Evolutionary conservation across 306 rosid genomes (phyloP), one percentile per base, ranked within the genome.

Genomic region (barrel medic (Medicago truncatula)): DNA sequence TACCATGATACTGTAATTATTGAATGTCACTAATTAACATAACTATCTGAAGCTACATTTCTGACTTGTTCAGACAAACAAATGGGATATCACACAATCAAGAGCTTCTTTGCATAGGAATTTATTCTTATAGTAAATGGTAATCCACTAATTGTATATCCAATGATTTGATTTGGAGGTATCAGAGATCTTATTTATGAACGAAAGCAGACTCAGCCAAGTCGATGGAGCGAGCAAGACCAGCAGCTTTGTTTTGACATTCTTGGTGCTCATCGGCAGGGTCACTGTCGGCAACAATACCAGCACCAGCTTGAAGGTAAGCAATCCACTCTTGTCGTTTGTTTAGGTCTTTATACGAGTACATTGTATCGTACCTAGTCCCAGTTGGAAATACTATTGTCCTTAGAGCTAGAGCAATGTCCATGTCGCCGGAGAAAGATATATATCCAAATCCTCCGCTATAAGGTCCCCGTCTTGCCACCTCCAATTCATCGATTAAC

Each of bases 191-290:
- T 82, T 82, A 78, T 31, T 78, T 67, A 40, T 86, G 43, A 28
- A 93, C 89, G 78, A 93, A 93, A 6, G 95, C 90, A 0, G 87
- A 77, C 75, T 93, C 97, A 0, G 98, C 97, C 82, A 93, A 85
- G 84, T 89, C 97, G 7, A 93, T 93, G 78, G 98, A 85, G 34
- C 95, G 95, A 66, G 93, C 89, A 13, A 93, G 95, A 68, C 71
- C 98, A 0, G 98, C 98, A 61, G 97, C 98, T 88, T 93, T 93
- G 93, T 89, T 86, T 70, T 87, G 98, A 71, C 98, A 93, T 67
- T 93, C 98, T 36, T 73, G 89, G 77, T 87, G 80, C 60, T 93
- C 97, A 12, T 88, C 97, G 0, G 83, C 91, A 5, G 98, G 97
- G 15, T 71, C 78, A 73, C 97, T 90, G 73, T 93, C 97, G 62